Evolutionary conservation across 2,329 filamentous ascomycete species (phyloP), one percentile per base, ranked within the genome.

Genomic region (Fonsecaea pedrosoi): DNA sequence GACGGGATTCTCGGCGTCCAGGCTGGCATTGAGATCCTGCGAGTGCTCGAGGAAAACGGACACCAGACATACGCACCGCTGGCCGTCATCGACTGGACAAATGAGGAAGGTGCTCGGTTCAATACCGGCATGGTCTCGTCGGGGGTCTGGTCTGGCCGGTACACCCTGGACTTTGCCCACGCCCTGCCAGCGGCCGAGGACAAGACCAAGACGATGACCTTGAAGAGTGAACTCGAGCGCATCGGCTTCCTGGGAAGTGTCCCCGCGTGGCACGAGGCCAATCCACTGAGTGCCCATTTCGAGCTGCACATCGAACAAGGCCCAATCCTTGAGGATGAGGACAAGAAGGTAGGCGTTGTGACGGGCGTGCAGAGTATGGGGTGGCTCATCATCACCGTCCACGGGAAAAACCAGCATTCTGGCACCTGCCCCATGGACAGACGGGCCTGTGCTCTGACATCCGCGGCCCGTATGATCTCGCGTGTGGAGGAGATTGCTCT

Each of bases 301-400:
- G 91, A 94, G 76, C 82, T 94, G 12, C 92, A 95, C 75, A 94
- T 94, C 60, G 92, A 96, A 76, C 92, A 96, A 76, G 91, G 91
- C 0, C 91, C 91, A 0, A 86, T 92, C 40, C 83, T 96, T 0
- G 89, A 94, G 73, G 83, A 84, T n/a, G 82, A 85, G 38, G 79
- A 83, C 25, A 84, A 87, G 70, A 37, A 94, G 90, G 90, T 87
- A 89, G 0, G 90, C 83, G 84, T 92, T 6, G 91, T 94, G 4
- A 85, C 85, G 30, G 90, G 90, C 2, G 90, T 91, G 1, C 90
- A 93, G 75, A 89, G 88, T 7, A 92, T 91, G 76, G 86, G 87
- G 65, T 93, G 91, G 91, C 88, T 87, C 76, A 89, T 86, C 0
- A 77, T 93, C 42, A 86, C 85, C 3, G 84, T 93, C 2, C 80